These are phyloP conservation scores for Diaporthe vaccinii DNA, from an alignment of 2,329 filamentous ascomycete genomes.

Conservation along the genomic window DNA sequence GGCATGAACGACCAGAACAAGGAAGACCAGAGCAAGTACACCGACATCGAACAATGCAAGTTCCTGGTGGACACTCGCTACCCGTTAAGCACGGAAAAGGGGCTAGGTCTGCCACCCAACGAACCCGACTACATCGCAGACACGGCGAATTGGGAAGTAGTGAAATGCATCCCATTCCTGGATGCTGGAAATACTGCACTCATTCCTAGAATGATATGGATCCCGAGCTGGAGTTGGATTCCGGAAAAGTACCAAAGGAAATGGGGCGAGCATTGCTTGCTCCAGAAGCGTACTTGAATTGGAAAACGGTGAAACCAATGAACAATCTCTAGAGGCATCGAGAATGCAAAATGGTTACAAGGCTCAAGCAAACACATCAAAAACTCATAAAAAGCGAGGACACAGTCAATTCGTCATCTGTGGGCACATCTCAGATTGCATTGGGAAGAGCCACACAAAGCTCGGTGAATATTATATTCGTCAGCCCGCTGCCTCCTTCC, in stretches of 20 bases:
- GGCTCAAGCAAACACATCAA: not conserved
- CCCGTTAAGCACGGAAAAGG: constrained; percentile 62
- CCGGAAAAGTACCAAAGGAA: constrained; percentile 78
- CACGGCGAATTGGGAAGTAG: constrained; percentile 79
- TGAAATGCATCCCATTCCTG: constrained; percentile 84
- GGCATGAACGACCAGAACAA: constrained; percentile 95
- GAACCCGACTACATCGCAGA: constrained; percentile 88
- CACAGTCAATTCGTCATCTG: not conserved
- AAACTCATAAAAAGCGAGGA: not conserved
- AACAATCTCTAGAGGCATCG: not conserved
- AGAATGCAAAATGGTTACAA: not conserved
- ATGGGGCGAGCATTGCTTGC: constrained; percentile 91
- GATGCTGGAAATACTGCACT: constrained; percentile 82
- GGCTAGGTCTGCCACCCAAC: constrained; percentile 65
- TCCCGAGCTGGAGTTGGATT: constrained; percentile 79
- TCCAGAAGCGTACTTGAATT: constrained; percentile 64
- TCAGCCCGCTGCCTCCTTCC: not conserved
- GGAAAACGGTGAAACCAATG: not conserved
- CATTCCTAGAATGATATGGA: constrained; percentile 83
- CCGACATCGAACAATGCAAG: constrained; percentile 79
- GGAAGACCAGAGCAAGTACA: constrained; percentile 90
- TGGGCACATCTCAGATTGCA: not conserved
- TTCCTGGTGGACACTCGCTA: constrained; percentile 93
- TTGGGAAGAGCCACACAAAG: not conserved
- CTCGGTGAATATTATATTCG: not conserved